Conservation (phyloP, 345 rosid species). For the Boechera retrofracta region DNA sequence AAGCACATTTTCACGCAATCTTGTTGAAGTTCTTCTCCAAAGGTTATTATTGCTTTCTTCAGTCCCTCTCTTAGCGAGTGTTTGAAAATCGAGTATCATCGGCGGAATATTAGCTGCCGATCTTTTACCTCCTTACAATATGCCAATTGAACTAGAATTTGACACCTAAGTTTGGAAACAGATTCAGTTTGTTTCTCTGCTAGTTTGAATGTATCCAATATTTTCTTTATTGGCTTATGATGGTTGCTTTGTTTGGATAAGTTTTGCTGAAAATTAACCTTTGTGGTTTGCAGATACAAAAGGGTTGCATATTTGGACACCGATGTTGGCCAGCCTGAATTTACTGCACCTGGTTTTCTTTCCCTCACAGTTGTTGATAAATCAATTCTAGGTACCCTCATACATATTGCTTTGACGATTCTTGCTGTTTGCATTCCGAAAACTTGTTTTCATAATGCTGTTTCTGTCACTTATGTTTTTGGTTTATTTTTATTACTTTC, state of each 20-base stretch:
- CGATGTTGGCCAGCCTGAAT: constrained; percentile 97
- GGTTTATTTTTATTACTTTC: constrained; percentile 2
- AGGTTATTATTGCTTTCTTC: constrained; percentile 50
- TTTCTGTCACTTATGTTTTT: constrained; percentile 13
- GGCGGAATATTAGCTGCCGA: too few species aligned
- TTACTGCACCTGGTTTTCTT: constrained; percentile 83
- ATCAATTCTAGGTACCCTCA: constrained; percentile 59
- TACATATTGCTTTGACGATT: background rate
- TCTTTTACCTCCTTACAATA: background rate
- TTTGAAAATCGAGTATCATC: background rate
- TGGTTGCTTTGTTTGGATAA: background rate
- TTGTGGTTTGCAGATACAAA: constrained; percentile 60
- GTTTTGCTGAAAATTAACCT: constrained; percentile 3
- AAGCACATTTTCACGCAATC: constrained; percentile 85
- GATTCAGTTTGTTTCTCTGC: constrained; percentile 1
- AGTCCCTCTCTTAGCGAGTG: background rate
- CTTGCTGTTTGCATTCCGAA: background rate
- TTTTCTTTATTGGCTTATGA: background rate
- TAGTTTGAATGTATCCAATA: background rate
- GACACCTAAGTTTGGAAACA: background rate
- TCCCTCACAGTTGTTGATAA: constrained; percentile 79
- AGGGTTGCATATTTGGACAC: constrained; percentile 90
- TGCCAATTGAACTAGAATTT: background rate
- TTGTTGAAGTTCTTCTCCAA: constrained; percentile 74
- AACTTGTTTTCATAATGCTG: background rate